Percentiles rank a stretch among this genome's conserved stretches.
These are phyloP conservation scores for Mollisiaceae sp. DNA, from an alignment of 2,329 filamentous ascomycete species.

Conservation along the genomic window DNA sequence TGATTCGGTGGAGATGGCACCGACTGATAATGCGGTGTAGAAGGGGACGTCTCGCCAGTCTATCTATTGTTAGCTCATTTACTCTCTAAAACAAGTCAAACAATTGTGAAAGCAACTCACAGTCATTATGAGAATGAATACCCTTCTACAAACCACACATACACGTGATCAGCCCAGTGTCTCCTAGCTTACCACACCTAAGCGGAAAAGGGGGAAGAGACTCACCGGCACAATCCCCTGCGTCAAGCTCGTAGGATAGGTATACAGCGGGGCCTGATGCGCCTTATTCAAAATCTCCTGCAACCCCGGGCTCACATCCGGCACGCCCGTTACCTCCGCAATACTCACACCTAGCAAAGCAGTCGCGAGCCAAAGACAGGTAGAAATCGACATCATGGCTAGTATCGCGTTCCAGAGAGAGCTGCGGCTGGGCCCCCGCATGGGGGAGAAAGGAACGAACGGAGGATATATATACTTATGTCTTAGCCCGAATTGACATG, in stretches of 20 bases:
- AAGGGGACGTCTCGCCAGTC: slow-evolving; percentile 41
- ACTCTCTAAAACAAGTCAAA: slow-evolving; percentile 41
- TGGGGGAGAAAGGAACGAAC: background rate
- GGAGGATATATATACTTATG: background rate
- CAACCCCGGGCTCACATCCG: slow-evolving; percentile 51
- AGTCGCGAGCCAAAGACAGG: slow-evolving; percentile 25
- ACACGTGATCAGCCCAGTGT: background rate
- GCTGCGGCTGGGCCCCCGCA: background rate
- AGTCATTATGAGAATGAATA: slow-evolving; percentile 65
- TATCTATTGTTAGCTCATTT: background rate
- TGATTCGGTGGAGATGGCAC: slow-evolving; percentile 36
- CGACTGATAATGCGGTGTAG: slow-evolving; percentile 36
- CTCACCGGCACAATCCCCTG: slow-evolving; percentile 61
- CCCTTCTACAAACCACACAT: slow-evolving; percentile 46
- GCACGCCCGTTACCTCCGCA: slow-evolving; percentile 24
- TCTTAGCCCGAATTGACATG: background rate
- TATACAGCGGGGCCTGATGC: slow-evolving; percentile 56
- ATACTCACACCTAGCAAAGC: slow-evolving; percentile 17
- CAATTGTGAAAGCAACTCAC: slow-evolving; percentile 52
- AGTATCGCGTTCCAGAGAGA: background rate
- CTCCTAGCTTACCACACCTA: background rate
- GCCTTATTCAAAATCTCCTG: slow-evolving; percentile 62
- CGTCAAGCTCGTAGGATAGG: slow-evolving; percentile 66
- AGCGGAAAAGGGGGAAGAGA: slow-evolving; percentile 17
- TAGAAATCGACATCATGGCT: slow-evolving; percentile 27